Percentiles rank a stretch among this genome's conserved stretches.
Conservation (phyloP, 805 yeast species). For the Candida koratica region DNA sequence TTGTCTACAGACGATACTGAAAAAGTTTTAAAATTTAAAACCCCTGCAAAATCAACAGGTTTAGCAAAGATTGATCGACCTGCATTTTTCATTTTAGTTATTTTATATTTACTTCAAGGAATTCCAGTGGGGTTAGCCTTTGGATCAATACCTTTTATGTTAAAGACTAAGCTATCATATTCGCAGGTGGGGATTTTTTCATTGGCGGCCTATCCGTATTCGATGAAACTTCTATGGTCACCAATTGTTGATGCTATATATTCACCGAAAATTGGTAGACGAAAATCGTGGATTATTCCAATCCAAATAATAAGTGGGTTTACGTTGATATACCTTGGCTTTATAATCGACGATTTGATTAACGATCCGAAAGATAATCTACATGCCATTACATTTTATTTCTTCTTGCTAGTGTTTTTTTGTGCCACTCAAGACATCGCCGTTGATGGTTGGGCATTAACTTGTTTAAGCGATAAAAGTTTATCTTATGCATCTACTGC, state of each 20-base stretch:
- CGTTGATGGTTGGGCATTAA: conserved; percentile 98
- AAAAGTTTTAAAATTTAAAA: conserved; percentile 12
- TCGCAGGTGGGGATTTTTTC: conserved; percentile 89
- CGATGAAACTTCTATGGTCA: conserved; percentile 89
- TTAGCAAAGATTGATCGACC: conserved; percentile 50
- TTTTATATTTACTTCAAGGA: conserved; percentile 87
- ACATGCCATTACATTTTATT: conserved; percentile 57
- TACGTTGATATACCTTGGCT: conserved; percentile 64
- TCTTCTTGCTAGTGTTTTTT: conserved; percentile 73
- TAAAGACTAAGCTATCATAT: conserved; percentile 77
- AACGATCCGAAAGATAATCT: conserved; percentile 50
- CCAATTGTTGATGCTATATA: conserved; percentile 92
- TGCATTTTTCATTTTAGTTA: conserved; percentile 67
- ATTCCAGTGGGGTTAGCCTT: conserved; percentile 94
- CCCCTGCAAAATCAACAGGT: conserved; percentile 3
- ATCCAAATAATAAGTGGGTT: conserved; percentile 78
- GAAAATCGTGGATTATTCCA: conserved; percentile 94
- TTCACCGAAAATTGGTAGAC: conserved; percentile 62
- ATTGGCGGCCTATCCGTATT: conserved; percentile 91
- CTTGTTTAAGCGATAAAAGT: conserved; percentile 72
- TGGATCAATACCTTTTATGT: conserved; percentile 87
- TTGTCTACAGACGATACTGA: conserved; percentile 9
- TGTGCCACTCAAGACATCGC: conserved; percentile 99
- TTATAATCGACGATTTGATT: conserved; percentile 47
- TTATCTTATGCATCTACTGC: conserved; percentile 94